Evolutionary conservation across 2,329 filamentous ascomycete genomes (phyloP).

Genomic region (Sphaceloma murrayae): DNA sequence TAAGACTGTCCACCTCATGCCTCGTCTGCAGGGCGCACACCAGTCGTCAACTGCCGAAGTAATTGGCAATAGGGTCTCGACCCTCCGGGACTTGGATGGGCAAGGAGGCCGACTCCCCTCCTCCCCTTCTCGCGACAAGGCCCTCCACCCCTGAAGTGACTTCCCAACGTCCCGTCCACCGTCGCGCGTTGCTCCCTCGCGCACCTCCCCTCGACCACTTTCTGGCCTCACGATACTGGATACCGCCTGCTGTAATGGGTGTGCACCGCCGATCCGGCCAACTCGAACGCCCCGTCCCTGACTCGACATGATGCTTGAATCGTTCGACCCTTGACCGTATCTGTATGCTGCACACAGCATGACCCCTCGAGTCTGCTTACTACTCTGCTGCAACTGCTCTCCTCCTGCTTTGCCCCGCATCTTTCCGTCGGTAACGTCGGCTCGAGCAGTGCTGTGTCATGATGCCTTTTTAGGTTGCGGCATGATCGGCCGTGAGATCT

Average conservation of each 20-base stretch:
- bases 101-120: no score
- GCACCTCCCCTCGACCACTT: not conserved
- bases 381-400: not conserved
- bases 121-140: not conserved
- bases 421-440: no score
- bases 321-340: conserved; percentile 7
- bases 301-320: not conserved
- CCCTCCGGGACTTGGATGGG: conserved; percentile 5
- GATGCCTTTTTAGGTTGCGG: no score
- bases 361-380: not conserved
- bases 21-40: not conserved
- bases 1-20: not conserved
- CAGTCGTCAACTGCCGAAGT: conserved; percentile 10
- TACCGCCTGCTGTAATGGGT: no score
- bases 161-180: not conserved
- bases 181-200: conserved; percentile 2
- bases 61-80: conserved; percentile 12
- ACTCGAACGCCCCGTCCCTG: conserved; percentile 2
- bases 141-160: not conserved
- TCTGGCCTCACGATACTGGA: no score
- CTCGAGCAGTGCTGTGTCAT: no score
- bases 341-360: conserved; percentile 3
- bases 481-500: no score
- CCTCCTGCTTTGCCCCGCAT: not conserved
- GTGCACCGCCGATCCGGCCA: not conserved